These are phyloP conservation scores for Zea mays DNA, from an alignment of 176 grass and related monocot genomes.

Conservation along the genomic window Zm-B73-REFERENCE-NAM-5.0 NC_050096.1:175109501-175110000, in stretches of 20 bases:
- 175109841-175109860: constrained; percentile 68
- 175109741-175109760: constrained; percentile 79
- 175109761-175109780: constrained; percentile 67
- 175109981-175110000: constrained; percentile 53
- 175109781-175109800: constrained; percentile 82
- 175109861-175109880: constrained; percentile 52
- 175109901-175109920: constrained; percentile 48
- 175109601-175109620: constrained; percentile 62
- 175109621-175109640: constrained; percentile 67
- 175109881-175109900: constrained; percentile 52
- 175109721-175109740: constrained; percentile 84
- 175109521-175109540: constrained; percentile 67
- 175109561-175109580: constrained; percentile 65
- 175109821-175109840: constrained; percentile 67
- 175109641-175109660: constrained; percentile 81
- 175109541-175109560: constrained; percentile 55
- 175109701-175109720: constrained; percentile 64
- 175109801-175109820: constrained; percentile 74
- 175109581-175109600: constrained; percentile 63
- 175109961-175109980: constrained; percentile 54
- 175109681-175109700: constrained; percentile 67
- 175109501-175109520: constrained; percentile 10
- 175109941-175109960: constrained; percentile 47
- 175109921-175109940: constrained; percentile 52
- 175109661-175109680: constrained; percentile 67